These are phyloP conservation scores for Candida boleticola DNA, from an alignment of 805 yeast genomes.

Conservation along the genomic window DNA sequence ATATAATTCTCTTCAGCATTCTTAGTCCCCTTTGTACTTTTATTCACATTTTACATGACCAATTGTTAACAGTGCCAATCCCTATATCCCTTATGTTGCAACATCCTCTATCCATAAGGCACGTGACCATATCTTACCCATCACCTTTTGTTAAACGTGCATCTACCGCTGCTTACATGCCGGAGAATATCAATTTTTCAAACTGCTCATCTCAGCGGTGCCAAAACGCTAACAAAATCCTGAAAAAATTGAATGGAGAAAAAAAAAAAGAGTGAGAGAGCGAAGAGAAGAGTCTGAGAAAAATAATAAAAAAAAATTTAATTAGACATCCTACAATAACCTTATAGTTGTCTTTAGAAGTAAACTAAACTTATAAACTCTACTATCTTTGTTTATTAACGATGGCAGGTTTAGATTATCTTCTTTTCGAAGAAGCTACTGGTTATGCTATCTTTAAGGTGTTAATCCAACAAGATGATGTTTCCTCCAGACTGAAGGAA, in stretches of 20 bases:
- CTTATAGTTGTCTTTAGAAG: too few relatives aligned
- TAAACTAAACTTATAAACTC: too few relatives aligned
- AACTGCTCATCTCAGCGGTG: constrained; percentile 2
- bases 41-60: too few relatives aligned
- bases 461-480: constrained; percentile 87
- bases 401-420: constrained; percentile 80
- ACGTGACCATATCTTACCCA: not conserved
- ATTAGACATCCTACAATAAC: too few relatives aligned
- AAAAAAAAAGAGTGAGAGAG: not conserved
- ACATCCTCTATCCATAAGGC: too few relatives aligned
- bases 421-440: constrained; percentile 96
- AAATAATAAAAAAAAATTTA: too few relatives aligned
- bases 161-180: not conserved
- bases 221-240: not conserved
- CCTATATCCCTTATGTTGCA: too few relatives aligned
- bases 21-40: too few relatives aligned
- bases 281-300: not conserved
- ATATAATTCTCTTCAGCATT: too few relatives aligned
- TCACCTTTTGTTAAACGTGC: not conserved
- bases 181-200: constrained; percentile 1
- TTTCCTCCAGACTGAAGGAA: constrained; percentile 88
- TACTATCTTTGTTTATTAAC: constrained; percentile 1
- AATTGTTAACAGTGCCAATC: too few relatives aligned
- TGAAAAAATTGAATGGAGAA: not conserved
- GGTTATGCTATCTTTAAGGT: constrained; percentile 98